phyloP scores from a whole-genome alignment of 768 basidiomycete genomes.

The Leucosporidium scottii region DNA sequence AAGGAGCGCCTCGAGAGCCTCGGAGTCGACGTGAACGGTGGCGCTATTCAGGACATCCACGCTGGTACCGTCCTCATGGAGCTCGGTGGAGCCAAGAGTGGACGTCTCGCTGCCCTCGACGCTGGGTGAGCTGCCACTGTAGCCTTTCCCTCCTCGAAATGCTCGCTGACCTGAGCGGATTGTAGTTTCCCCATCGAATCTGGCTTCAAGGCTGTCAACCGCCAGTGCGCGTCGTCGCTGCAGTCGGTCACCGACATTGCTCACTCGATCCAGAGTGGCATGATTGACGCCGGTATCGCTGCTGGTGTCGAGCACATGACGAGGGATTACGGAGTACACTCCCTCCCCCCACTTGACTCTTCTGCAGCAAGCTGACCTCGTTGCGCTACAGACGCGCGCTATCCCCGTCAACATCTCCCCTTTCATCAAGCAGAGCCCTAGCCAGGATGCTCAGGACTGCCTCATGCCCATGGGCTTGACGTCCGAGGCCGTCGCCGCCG shows the following conservation, averaged over 20 bases:
- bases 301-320: conserved; percentile 47
- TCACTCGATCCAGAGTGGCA: conserved; percentile 42
- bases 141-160: too few species aligned
- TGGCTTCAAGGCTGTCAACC: conserved; percentile 46
- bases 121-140: conserved; percentile 26
- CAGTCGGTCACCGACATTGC: conserved; percentile 43
- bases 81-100: conserved; percentile 41
- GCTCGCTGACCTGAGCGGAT: not conserved
- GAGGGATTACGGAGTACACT: conserved; percentile 42
- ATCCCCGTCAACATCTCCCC: conserved; percentile 32
- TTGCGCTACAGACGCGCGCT: conserved; percentile 20
- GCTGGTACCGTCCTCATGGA: conserved; percentile 46
- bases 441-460: conserved; percentile 45
- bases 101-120: conserved; percentile 44
- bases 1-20: conserved; percentile 21
- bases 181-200: conserved; percentile 42
- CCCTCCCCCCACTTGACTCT: not conserved
- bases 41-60: conserved; percentile 40
- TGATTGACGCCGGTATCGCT: conserved; percentile 47
- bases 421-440: conserved; percentile 39
- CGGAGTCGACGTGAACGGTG: conserved; percentile 32
- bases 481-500: conserved; percentile 46
- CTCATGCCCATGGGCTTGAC: conserved; percentile 47
- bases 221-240: conserved; percentile 46
- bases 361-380: not conserved